Conservation (phyloP, 257 asterid species). For the Ocimum tenuiflorum region DNA sequence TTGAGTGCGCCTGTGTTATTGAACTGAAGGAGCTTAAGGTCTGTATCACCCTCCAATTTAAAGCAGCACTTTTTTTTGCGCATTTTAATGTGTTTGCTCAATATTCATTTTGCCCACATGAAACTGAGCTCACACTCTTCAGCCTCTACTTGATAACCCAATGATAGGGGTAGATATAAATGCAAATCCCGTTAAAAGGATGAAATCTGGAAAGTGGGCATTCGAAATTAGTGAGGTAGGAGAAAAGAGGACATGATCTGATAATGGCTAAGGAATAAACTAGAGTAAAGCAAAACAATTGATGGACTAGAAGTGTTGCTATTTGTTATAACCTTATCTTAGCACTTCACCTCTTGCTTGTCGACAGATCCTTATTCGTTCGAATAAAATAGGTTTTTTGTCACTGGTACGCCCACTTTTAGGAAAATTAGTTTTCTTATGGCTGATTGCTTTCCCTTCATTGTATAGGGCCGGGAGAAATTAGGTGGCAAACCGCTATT, state of each 20-base stretch:
- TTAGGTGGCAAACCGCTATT: conserved; percentile 61
- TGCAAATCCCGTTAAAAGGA: background rate
- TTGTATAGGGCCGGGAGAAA: conserved; percentile 71
- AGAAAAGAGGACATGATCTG: background rate
- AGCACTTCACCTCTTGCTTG: too few relatives aligned
- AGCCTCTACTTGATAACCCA: background rate
- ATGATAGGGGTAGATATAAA: background rate
- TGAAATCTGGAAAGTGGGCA: background rate
- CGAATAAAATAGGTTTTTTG: too few relatives aligned
- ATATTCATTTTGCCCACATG: background rate
- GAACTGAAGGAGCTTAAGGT: conserved; percentile 85
- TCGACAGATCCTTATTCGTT: too few relatives aligned
- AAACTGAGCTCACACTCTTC: background rate
- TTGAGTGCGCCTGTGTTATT: conserved; percentile 85
- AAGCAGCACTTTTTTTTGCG: background rate
- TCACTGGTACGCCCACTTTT: too few relatives aligned
- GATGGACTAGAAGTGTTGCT: too few relatives aligned
- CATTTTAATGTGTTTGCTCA: background rate
- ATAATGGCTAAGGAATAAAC: background rate
- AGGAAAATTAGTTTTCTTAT: background rate
- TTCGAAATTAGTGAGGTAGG: background rate
- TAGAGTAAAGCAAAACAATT: background rate
- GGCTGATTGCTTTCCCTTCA: background rate
- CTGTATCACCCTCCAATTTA: conserved; percentile 16
- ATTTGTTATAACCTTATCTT: too few relatives aligned